Percentiles rank a stretch among this genome's conserved stretches.
phyloP scores from a whole-genome alignment of 768 basidiomycete genomes.

The Suillus subalutaceus region DNA sequence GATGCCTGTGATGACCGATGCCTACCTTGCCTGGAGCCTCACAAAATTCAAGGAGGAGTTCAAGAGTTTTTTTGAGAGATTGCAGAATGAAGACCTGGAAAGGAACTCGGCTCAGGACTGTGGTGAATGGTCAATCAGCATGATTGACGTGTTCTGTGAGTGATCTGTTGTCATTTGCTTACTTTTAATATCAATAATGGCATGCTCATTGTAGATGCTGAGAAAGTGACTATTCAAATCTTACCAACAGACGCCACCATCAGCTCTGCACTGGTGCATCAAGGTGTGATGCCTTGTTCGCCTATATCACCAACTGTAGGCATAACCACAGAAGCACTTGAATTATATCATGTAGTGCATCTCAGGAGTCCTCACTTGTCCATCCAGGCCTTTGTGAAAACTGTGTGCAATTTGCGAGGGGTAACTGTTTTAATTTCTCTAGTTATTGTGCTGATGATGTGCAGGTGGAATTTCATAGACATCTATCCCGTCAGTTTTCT shows the following conservation, averaged over 20 bases:
- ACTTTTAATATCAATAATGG: neutral
- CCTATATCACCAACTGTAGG: neutral
- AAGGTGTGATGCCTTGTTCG: neutral
- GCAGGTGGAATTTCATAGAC: slow-evolving; percentile 13
- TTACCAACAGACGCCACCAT: slow-evolving; percentile 5
- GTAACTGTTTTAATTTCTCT: neutral
- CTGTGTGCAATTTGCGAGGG: neutral
- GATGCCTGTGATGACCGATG: slow-evolving; percentile 1
- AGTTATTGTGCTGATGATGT: neutral
- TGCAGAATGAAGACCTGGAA: neutral
- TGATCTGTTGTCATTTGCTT: slow-evolving; percentile 2
- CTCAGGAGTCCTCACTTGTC: neutral
- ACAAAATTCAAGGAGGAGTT: neutral
- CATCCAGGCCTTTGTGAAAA: neutral
- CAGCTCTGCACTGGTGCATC: neutral
- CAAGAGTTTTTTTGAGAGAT: neutral
- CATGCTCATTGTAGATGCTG: neutral
- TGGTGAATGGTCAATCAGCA: neutral
- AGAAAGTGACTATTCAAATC: neutral
- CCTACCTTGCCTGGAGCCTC: slow-evolving; percentile 12
- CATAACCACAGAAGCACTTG: neutral
- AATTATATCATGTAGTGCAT: neutral
- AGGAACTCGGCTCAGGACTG: neutral
- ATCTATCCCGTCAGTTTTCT: slow-evolving; percentile 25
- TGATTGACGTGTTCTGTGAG: slow-evolving; percentile 10